These are phyloP conservation scores for Wakefieldia striispora DNA, from an alignment of 768 basidiomycete species.

Conservation along the genomic window DNA sequence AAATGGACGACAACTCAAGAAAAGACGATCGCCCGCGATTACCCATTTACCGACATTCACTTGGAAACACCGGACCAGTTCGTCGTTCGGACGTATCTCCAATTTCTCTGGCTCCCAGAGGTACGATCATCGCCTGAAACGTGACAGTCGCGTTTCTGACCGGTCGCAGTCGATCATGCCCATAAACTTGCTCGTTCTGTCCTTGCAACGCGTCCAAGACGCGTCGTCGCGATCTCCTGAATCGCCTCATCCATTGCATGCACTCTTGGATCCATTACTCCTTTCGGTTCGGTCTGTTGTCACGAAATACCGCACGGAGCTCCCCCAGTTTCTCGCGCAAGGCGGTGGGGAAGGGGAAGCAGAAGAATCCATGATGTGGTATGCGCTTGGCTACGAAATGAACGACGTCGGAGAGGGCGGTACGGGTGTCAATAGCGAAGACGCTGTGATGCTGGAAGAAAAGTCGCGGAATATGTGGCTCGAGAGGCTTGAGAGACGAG, in stretches of 20 bases:
- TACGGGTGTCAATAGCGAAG: conserved; percentile 16
- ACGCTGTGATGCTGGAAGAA: conserved; percentile 40
- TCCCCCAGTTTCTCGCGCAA: conserved; percentile 56
- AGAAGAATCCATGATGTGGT: conserved; percentile 81
- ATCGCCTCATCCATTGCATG: conserved; percentile 54
- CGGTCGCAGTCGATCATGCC: conserved; percentile 66
- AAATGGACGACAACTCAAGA: conserved; percentile 63
- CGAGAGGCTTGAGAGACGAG: conserved; percentile 65
- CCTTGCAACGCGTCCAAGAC: conserved; percentile 49
- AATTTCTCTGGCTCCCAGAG: conserved; percentile 78
- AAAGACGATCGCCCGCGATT: conserved; percentile 53
- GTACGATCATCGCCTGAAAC: conserved; percentile 34
- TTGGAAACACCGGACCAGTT: conserved; percentile 54
- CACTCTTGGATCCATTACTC: conserved; percentile 58
- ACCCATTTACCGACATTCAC: conserved; percentile 46
- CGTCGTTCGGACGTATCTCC: conserved; percentile 63
- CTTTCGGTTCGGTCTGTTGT: conserved; percentile 52
- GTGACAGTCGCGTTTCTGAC: conserved; percentile 11
- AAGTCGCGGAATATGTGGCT: conserved; percentile 57
- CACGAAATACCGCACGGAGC: conserved; percentile 64
- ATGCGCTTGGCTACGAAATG: conserved; percentile 57
- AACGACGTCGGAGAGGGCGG: conserved; percentile 32
- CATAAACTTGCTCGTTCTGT: conserved; percentile 52
- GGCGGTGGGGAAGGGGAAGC: conserved; percentile 60
- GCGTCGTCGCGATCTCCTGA: conserved; percentile 28